Evolutionary conservation across 2,329 filamentous ascomycete genomes (phyloP).

Genomic region (Trichoderma sp.): DNA sequence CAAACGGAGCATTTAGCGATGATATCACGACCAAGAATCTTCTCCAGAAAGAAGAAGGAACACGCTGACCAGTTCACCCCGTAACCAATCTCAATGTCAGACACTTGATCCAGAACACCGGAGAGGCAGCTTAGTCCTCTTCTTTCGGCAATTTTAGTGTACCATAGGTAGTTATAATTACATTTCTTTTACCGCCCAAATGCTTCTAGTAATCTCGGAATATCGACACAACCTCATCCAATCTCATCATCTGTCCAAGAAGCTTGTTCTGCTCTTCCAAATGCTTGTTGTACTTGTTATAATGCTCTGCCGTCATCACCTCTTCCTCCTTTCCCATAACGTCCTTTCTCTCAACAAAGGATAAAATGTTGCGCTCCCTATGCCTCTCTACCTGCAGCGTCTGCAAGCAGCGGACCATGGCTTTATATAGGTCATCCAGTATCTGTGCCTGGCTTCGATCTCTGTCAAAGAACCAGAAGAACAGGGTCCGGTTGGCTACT

Average conservation of each 20-base stretch:
- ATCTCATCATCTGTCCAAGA: conserved; percentile 74
- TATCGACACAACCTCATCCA: conserved; percentile 84
- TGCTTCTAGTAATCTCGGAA: conserved; percentile 72
- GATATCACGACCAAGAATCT: not conserved
- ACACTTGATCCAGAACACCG: not conserved
- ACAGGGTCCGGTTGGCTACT: conserved; percentile 80
- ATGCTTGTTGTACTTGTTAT: conserved; percentile 63
- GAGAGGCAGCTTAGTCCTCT: not conserved
- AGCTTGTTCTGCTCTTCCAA: conserved; percentile 72
- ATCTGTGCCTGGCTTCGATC: conserved; percentile 71
- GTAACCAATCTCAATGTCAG: not conserved
- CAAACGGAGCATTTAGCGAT: not conserved
- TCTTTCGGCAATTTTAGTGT: not conserved
- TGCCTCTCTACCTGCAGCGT: conserved; percentile 76
- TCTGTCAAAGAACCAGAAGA: conserved; percentile 88
- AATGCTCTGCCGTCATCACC: conserved; percentile 74
- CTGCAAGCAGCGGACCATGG: conserved; percentile 83
- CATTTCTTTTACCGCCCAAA: not conserved
- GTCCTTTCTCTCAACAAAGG: conserved; percentile 82
- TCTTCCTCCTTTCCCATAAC: conserved; percentile 83
- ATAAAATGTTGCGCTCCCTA: conserved; percentile 71
- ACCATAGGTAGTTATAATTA: not conserved
- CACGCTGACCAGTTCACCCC: not conserved
- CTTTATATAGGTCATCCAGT: conserved; percentile 83
- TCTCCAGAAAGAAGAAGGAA: not conserved